Conservation (phyloP, 2,329 filamentous ascomycete species). For the Cladophialophora bantiana region DNA sequence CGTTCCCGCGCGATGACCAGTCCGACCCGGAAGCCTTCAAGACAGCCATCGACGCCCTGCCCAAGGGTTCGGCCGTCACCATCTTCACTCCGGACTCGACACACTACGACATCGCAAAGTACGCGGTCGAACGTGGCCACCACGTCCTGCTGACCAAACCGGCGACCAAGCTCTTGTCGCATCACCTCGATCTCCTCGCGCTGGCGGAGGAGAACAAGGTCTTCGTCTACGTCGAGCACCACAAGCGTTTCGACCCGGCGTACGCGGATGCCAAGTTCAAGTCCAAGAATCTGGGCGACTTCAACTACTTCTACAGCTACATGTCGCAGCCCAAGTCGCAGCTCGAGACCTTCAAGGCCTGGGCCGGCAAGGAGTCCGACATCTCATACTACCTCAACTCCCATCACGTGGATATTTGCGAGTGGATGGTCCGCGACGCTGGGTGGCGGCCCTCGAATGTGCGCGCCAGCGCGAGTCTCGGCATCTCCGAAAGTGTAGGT, state of each 20-base stretch:
- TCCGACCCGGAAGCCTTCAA: conserved; percentile 85
- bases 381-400: conserved; percentile 97
- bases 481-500: conserved; percentile 78
- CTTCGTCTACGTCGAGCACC: conserved; percentile 93
- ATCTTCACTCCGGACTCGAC: conserved; percentile 96
- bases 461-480: conserved; percentile 77
- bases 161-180: conserved; percentile 80
- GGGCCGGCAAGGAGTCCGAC: conserved; percentile 89
- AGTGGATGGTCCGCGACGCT: conserved; percentile 87
- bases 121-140: conserved; percentile 85
- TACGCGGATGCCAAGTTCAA: conserved; percentile 78
- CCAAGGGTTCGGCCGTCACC: conserved; percentile 83
- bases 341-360: conserved; percentile 92
- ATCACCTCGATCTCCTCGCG: conserved; percentile 78
- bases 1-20: conserved; percentile 77
- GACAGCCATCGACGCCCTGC: conserved; percentile 80
- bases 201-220: conserved; percentile 77
- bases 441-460: conserved; percentile 80
- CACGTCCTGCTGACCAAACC: conserved; percentile 96
- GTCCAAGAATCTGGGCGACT: conserved; percentile 81
- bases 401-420: conserved; percentile 91
- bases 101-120: conserved; percentile 89
- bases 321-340: conserved; percentile 93
- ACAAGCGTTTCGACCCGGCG: conserved; percentile 94
- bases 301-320: conserved; percentile 98